Base-by-base conservation (phyloP, 1,284 basidiomycete genomes). In the Apiotrichum gamsii region DNA sequence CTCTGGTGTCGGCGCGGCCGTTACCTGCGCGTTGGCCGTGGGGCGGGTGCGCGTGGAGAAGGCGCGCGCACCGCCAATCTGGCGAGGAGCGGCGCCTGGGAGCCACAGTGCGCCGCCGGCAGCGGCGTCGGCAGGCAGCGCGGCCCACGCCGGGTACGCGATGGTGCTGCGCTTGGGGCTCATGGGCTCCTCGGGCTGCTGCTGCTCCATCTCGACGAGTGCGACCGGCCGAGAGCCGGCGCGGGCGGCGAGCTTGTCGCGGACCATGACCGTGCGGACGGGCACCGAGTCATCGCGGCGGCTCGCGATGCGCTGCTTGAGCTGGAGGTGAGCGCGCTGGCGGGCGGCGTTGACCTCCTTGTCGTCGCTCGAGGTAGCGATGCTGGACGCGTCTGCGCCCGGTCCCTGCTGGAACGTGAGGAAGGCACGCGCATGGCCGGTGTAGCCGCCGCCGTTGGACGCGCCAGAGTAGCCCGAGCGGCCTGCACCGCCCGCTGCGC, bases 371-470 rank as follows among this genome's bases (percentile, higher is more conserved):
- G 53, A 45, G 19, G 49, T 54, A 5, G 58, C 25, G 13, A 54
- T 42, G 1, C 52, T 47, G 8, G 62, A 54, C 1, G 65, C 58
- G 33, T 66, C 62, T 28, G 58, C 54, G 18, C 54, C 43, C 9
- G 49, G 32, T 21, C 61, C 53, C 36, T 67, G 65, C 11, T 60
- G 60, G 14, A 70, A 40, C 3, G 62, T 62, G 14, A 69, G 51
- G 53, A 70, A 69, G 1, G 68, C 65, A 32, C 68, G 53, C 10
- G 67, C 68, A 43, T 70, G 68, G 21, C 67, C 67, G 6, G 69
- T 69, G 53, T 72, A 72, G 11, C 69, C 67, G 18, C 60, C 54
- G 13, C 63, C 54, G 16, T 29, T 32, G 18, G 52, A 54, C n/a
- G 53, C 45, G 21, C 61, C 65, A 24, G 55, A 51, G 32, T 66